Evolutionary conservation across 2,329 filamentous ascomycete species (phyloP).

Genomic region (Sarocladiaceae sp.): DNA sequence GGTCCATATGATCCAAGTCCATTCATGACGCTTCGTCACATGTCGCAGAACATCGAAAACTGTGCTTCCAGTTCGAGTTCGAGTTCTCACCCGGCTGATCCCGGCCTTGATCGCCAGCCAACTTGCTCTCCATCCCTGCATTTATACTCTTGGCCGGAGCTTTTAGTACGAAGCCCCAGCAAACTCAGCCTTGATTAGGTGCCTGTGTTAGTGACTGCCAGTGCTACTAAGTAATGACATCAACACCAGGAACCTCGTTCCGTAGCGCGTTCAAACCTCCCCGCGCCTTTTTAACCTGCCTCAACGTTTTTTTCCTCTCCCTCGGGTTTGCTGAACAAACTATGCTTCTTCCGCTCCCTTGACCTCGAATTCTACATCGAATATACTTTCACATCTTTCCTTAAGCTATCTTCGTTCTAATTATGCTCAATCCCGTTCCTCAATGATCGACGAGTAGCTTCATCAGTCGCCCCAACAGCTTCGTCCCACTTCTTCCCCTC

Average conservation of each 20-base stretch:
- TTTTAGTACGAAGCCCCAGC: background rate
- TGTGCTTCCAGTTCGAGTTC: no score
- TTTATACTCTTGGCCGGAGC: background rate
- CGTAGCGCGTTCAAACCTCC: conserved; percentile 1
- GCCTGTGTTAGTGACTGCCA: background rate
- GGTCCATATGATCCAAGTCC: no score
- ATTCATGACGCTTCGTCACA: no score
- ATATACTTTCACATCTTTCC: conserved; percentile 5
- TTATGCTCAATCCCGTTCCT: no score
- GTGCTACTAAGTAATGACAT: conserved; percentile 9
- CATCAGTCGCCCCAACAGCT: conserved; percentile 2
- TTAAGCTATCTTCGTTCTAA: background rate
- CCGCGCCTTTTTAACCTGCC: no score
- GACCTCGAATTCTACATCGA: no score
- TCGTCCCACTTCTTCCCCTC: background rate
- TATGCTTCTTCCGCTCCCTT: background rate
- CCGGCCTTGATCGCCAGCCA: no score
- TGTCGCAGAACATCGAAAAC: no score
- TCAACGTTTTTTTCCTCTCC: background rate
- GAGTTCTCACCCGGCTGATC: no score
- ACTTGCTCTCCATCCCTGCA: no score
- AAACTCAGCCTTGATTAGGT: no score
- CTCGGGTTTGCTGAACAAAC: background rate
- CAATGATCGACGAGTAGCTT: background rate
- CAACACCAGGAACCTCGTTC: conserved; percentile 4